phyloP scores from a whole-genome alignment of 2,329 filamentous ascomycete species.

The Endocalyx cinctus region DNA sequence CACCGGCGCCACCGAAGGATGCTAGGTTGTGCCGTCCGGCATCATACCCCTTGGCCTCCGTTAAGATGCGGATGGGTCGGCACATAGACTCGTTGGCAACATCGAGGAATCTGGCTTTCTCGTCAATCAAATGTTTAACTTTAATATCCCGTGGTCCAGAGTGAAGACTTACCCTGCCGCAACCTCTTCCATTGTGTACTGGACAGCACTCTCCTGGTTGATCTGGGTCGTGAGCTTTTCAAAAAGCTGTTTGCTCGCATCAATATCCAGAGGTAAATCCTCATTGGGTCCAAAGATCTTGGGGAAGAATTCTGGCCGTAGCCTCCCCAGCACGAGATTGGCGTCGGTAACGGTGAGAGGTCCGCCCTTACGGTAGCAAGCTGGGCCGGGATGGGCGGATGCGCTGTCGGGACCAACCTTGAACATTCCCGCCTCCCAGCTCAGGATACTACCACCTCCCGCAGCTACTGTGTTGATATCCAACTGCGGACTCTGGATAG shows the following conservation, averaged over 20 bases:
- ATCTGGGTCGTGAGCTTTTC: conserved; percentile 36
- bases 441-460: conserved; percentile 67
- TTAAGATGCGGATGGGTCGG: conserved; percentile 56
- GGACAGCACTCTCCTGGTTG: conserved; percentile 28
- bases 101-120: too few species aligned
- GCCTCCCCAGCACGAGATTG: conserved; percentile 62
- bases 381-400: conserved; percentile 66
- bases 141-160: too few species aligned
- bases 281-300: conserved; percentile 69
- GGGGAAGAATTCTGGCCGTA: conserved; percentile 61
- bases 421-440: conserved; percentile 69
- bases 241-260: conserved; percentile 34
- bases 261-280: conserved; percentile 45
- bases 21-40: conserved; percentile 28
- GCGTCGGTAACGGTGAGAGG: conserved; percentile 70
- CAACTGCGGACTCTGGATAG: conserved; percentile 73
- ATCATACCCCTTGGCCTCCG: conserved; percentile 9
- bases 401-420: conserved; percentile 71
- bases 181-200: conserved; percentile 31
- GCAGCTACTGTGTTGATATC: conserved; percentile 81
- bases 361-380: conserved; percentile 68
- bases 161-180: conserved; percentile 71
- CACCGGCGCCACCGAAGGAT: conserved; percentile 65
- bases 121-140: too few species aligned
- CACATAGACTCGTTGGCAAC: conserved; percentile 76